A percentile compares a stretch with the other conserved stretches of the same genome.
These are phyloP conservation scores for Parastagonospora avenae DNA, from an alignment of 2,329 filamentous ascomycete genomes.

Conservation along the genomic window DNA sequence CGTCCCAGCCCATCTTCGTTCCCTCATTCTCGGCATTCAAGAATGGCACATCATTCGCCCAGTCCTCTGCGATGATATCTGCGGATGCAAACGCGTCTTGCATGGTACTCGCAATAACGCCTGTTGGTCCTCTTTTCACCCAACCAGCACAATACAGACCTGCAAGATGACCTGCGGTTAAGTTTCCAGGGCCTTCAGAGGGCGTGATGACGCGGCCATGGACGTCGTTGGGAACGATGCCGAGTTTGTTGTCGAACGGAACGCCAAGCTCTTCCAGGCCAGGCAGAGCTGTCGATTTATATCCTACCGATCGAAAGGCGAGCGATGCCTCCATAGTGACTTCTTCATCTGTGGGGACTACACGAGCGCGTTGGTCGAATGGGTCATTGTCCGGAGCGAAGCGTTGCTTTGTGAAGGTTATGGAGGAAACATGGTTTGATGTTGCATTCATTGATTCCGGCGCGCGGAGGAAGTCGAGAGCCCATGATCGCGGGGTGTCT, in stretches of 20 bases:
- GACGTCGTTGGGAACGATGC: conserved; percentile 82
- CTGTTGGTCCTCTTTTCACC: conserved; percentile 94
- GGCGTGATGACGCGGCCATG: conserved; percentile 70
- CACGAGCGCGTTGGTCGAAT: conserved; percentile 58
- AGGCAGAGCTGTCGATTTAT: conserved; percentile 77
- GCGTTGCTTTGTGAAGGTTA: conserved; percentile 66
- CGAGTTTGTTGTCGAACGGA: conserved; percentile 74
- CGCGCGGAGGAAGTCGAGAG: conserved; percentile 82
- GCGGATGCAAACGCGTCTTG: conserved; percentile 89
- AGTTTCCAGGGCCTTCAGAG: conserved; percentile 40
- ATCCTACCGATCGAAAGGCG: conserved; percentile 94
- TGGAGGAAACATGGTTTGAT: conserved; percentile 62
- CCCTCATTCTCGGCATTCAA: conserved; percentile 50
- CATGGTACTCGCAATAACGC: conserved; percentile 96
- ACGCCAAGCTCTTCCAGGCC: conserved; percentile 77
- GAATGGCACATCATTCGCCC: conserved; percentile 59
- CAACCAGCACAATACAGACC: conserved; percentile 93
- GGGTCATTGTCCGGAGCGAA: conserved; percentile 47
- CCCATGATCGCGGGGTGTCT: conserved; percentile 72
- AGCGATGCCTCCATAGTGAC: conserved; percentile 68
- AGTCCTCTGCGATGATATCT: conserved; percentile 82
- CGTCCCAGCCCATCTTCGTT: conserved; percentile 74
- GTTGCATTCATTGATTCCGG: conserved; percentile 69
- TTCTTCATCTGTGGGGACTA: conserved; percentile 50
- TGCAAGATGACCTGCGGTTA: conserved; percentile 60